A percentile compares a stretch with the other conserved stretches of the same genome.
Evolutionary conservation across 208 protist genomes (phyloP).

Genomic region (Acanthamoeba triangularis): DNA sequence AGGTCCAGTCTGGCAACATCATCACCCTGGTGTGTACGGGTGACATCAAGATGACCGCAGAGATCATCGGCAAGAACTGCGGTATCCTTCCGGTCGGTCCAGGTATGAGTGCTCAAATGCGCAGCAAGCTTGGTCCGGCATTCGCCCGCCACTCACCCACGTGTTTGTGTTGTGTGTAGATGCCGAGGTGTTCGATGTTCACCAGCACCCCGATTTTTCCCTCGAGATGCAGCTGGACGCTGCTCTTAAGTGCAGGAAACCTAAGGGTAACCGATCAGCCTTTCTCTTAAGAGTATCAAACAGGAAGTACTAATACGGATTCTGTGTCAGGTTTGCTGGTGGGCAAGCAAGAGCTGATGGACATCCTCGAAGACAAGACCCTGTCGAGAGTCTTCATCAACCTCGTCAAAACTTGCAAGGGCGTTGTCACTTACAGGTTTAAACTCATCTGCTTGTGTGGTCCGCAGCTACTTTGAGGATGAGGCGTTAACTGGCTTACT

Average conservation of each 20-base stretch:
- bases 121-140: background rate
- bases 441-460: background rate
- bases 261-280: background rate
- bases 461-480: background rate
- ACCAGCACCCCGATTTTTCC: constrained; percentile 53
- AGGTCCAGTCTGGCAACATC: constrained; percentile 68
- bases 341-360: constrained; percentile 75
- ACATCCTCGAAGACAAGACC: constrained; percentile 55
- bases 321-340: constrained; percentile 45
- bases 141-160: too few relatives aligned
- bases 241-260: constrained; percentile 36
- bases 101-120: background rate
- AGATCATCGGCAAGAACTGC: constrained; percentile 76
- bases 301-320: background rate
- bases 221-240: constrained; percentile 67
- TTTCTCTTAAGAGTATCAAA: background rate
- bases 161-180: background rate
- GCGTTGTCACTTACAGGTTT: constrained; percentile 29
- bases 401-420: constrained; percentile 51
- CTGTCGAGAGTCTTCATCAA: constrained; percentile 24
- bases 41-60: constrained; percentile 77
- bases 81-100: constrained; percentile 64
- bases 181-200: constrained; percentile 68
- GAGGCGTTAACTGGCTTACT: background rate
- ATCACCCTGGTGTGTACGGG: constrained; percentile 75